These are phyloP conservation scores for Solanum hybrid DNA, from an alignment of 305 asterid species.

Conservation along the genomic window DNA sequence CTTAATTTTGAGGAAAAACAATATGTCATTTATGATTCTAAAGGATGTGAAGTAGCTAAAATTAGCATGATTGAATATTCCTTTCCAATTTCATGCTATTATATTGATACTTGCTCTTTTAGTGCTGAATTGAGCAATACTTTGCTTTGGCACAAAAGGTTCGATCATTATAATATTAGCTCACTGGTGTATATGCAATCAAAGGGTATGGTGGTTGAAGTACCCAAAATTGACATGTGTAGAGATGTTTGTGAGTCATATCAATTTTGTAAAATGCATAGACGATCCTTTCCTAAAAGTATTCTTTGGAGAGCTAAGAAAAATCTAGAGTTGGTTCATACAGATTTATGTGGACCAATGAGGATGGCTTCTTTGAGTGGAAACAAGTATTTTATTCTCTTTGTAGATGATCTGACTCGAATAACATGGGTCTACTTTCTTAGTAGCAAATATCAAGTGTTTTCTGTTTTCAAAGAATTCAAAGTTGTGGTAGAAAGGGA, in stretches of 20 bases:
- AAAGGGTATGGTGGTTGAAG: not conserved
- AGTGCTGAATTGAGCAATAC: not conserved
- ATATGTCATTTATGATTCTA: not conserved
- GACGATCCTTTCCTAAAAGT: not conserved
- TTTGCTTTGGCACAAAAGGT: not conserved
- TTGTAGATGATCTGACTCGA: not conserved
- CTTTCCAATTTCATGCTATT: not conserved
- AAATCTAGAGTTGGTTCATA: not conserved
- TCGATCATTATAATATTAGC: not conserved
- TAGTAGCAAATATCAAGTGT: not conserved
- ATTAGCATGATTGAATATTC: not conserved
- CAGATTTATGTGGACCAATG: not conserved
- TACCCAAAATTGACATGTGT: not conserved
- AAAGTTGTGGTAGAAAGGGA: not conserved
- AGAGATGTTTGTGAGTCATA: not conserved
- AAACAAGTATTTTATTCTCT: not conserved
- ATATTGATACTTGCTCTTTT: not conserved
- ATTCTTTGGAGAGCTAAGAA: not conserved
- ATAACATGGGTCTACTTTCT: not conserved
- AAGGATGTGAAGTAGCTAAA: not conserved
- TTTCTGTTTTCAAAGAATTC: not conserved
- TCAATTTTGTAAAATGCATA: not conserved
- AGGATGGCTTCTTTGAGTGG: not conserved
- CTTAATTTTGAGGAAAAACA: not conserved
- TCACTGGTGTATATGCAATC: not conserved